Evolutionary conservation across 164 flowering plant species (phyloP).

Genomic region (Vitis rotundifolia): DNA sequence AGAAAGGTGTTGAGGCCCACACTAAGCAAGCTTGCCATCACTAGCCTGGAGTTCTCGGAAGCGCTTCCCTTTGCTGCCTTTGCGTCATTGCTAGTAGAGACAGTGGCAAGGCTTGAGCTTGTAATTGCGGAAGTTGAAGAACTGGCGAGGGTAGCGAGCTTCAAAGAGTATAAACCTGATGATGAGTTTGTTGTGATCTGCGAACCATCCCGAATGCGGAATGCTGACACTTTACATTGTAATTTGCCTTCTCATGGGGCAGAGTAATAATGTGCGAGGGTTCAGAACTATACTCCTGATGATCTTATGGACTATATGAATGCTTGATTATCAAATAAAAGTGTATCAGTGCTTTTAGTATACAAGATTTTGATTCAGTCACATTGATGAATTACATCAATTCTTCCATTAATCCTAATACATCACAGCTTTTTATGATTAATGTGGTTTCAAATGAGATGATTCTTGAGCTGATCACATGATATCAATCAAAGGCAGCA

Average conservation of each 20-base stretch:
- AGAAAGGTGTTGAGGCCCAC: constrained; percentile 58
- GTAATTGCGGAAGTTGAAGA: constrained; percentile 86
- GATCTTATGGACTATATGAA: too few species aligned
- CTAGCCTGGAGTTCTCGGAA: constrained; percentile 90
- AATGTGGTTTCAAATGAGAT: too few species aligned
- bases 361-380: too few species aligned
- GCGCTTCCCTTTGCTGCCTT: constrained; percentile 96
- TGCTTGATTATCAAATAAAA: too few species aligned
- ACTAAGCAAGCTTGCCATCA: constrained; percentile 65
- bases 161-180: constrained; percentile 47
- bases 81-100: constrained; percentile 88
- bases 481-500: too few species aligned
- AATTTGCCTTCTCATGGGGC: constrained; percentile 27
- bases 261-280: background rate
- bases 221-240: constrained; percentile 15
- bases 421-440: too few species aligned
- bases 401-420: too few species aligned
- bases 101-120: constrained; percentile 77
- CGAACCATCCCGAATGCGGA: constrained; percentile 13
- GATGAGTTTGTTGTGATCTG: constrained; percentile 33
- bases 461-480: too few species aligned
- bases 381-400: too few species aligned
- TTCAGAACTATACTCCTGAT: too few species aligned
- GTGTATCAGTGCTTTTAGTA: too few species aligned
- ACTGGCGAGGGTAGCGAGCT: constrained; percentile 62